Evolutionary conservation across 768 basidiomycete genomes (phyloP).

Genomic region (Dacryopinax spathularia): DNA sequence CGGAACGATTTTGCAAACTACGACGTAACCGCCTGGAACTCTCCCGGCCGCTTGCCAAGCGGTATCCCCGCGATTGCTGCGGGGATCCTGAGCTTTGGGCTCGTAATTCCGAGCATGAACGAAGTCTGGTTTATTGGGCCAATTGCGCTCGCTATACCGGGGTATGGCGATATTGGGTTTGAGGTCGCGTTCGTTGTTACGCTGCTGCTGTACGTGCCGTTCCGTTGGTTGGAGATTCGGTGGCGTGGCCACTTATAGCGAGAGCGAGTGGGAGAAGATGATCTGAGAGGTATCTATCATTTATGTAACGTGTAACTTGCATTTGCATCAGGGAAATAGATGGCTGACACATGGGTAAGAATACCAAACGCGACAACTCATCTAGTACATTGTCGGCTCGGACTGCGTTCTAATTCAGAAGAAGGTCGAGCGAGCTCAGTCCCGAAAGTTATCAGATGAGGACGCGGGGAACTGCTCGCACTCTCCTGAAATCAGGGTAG

Average conservation of each 20-base stretch:
- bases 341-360: background rate
- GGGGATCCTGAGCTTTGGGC: slow-evolving; percentile 35
- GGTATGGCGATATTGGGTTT: slow-evolving; percentile 58
- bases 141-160: slow-evolving; percentile 32
- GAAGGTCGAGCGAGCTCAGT: no score
- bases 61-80: slow-evolving; percentile 49
- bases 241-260: slow-evolving; percentile 7
- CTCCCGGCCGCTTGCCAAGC: slow-evolving; percentile 37
- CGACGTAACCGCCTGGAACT: slow-evolving; percentile 40
- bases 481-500: no score
- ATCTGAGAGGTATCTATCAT: background rate
- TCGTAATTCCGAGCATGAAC: slow-evolving; percentile 52
- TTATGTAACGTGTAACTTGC: background rate
- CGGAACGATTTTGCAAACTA: slow-evolving; percentile 36
- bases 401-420: no score
- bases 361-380: no score
- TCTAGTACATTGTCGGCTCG: no score
- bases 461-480: no score
- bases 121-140: slow-evolving; percentile 62
- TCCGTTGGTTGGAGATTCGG: slow-evolving; percentile 30
- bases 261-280: background rate
- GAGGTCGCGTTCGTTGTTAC: slow-evolving; percentile 42
- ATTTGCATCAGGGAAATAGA: background rate
- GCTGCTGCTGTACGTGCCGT: slow-evolving; percentile 37
- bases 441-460: no score